Percentiles rank a stretch among this genome's conserved stretches.
phyloP scores from a whole-genome alignment of 441 rosid genomes.

The Corymbia calophylla region DNA sequence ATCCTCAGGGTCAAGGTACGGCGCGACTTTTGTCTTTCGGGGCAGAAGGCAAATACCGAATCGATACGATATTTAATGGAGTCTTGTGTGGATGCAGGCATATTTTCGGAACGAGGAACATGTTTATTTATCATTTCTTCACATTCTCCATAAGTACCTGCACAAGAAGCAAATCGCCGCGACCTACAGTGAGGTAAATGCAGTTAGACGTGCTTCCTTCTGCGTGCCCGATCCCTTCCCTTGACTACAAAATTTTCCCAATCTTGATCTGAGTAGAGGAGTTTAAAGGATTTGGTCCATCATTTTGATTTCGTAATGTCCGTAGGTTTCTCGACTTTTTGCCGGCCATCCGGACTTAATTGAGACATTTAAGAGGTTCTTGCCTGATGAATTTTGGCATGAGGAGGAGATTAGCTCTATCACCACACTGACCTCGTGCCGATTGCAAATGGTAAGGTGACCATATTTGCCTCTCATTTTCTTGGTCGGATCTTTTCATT shows the following conservation, averaged over 20 bases:
- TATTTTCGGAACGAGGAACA: constrained; percentile 76
- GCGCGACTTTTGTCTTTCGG: neutral
- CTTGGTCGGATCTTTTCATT: neutral
- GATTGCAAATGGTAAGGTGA: constrained; percentile 60
- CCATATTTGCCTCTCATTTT: neutral
- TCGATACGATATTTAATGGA: neutral
- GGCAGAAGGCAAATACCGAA: neutral
- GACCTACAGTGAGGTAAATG: constrained; percentile 73
- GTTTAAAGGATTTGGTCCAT: neutral
- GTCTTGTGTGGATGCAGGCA: constrained; percentile 37
- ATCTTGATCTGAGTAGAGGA: neutral
- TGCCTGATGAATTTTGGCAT: constrained; percentile 61
- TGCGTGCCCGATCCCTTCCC: neutral
- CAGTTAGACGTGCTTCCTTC: neutral
- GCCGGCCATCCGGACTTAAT: constrained; percentile 83
- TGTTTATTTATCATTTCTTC: constrained; percentile 75
- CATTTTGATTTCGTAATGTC: neutral
- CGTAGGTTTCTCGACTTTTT: constrained; percentile 80
- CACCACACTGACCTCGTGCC: constrained; percentile 30
- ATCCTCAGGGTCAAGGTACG: constrained; percentile 86
- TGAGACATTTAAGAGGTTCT: constrained; percentile 81
- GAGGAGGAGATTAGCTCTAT: constrained; percentile 46
- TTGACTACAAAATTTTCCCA: neutral
- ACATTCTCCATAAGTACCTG: constrained; percentile 71
- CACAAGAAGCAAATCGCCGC: constrained; percentile 73